Conservation (phyloP, 768 basidiomycete species). For the Goffeauzyma gilvescens region DNA sequence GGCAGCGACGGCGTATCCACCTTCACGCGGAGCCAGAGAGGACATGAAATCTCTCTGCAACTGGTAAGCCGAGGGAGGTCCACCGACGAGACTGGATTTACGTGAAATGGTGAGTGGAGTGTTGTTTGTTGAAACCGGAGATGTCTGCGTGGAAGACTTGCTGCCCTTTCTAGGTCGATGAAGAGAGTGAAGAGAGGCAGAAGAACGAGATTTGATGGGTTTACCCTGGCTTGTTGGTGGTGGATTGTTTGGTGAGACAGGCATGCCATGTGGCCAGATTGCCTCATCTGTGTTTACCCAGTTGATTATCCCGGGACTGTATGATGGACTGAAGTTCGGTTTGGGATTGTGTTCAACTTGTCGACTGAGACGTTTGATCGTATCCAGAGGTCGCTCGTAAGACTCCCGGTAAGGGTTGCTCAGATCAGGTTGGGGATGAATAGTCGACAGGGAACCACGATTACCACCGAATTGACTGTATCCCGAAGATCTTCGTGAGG, state of each 20-base stretch:
- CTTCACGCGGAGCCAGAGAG: constrained; percentile 27
- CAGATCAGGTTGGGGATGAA: constrained; percentile 19
- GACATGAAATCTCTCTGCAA: constrained; percentile 22
- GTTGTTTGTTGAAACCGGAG: background rate
- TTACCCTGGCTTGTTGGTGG: no score
- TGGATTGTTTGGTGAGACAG: no score
- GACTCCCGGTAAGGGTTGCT: constrained; percentile 23
- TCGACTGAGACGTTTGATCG: constrained; percentile 21
- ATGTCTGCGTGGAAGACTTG: constrained; percentile 1
- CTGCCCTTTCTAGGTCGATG: constrained; percentile 2
- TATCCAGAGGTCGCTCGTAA: constrained; percentile 28
- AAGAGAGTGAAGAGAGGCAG: constrained; percentile 7
- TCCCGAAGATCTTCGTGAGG: no score
- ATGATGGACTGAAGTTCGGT: no score
- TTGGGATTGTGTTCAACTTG: no score
- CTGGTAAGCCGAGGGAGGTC: no score
- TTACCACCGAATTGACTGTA: no score
- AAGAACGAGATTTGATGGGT: constrained; percentile 4
- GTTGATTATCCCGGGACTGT: no score
- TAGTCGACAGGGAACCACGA: no score
- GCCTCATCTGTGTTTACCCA: no score
- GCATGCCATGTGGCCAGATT: no score
- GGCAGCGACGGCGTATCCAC: constrained; percentile 31
- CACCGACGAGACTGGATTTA: no score
- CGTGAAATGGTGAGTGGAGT: constrained; percentile 1